A percentile compares a stretch with the other conserved stretches of the same genome.
Conservation (phyloP, 345 rosid species). For the Iberis pinnata region DNA sequence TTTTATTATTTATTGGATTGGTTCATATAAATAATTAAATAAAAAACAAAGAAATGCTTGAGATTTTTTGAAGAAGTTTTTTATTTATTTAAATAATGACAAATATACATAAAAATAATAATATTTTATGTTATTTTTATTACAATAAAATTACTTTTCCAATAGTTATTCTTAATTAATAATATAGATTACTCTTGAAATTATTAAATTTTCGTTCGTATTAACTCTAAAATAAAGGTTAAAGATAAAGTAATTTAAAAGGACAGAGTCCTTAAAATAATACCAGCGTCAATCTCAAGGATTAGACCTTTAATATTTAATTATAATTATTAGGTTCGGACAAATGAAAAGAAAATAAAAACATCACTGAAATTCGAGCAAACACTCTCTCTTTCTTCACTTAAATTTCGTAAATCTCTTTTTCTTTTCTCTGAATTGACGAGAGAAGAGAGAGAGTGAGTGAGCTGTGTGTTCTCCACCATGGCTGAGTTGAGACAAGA, state of each 20-base stretch:
- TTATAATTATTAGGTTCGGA: conserved; percentile 16
- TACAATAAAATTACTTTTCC: no score
- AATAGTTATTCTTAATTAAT: no score
- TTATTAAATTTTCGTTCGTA: neutral
- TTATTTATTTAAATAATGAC: no score
- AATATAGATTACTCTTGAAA: no score
- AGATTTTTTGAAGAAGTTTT: no score
- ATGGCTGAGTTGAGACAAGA: conserved; percentile 31
- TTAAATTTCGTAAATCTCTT: conserved; percentile 13
- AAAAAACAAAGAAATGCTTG: no score
- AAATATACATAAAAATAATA: no score
- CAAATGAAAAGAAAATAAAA: conserved; percentile 1
- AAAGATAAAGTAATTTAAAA: conserved; percentile 6
- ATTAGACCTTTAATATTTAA: conserved; percentile 10
- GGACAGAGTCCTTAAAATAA: conserved; percentile 14
- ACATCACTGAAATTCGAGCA: conserved; percentile 13
- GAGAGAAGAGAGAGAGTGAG: neutral
- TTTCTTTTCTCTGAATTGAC: neutral
- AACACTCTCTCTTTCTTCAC: conserved; percentile 11
- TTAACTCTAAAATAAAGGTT: neutral
- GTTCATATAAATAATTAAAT: no score
- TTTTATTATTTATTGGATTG: no score
- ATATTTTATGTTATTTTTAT: no score
- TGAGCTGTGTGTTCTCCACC: neutral
- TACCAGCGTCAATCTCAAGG: conserved; percentile 27